A percentile compares a stretch with the other conserved stretches of the same genome.
Conservation (phyloP, 2,329 filamentous ascomycete species). For the Botrytis paeoniae region DNA sequence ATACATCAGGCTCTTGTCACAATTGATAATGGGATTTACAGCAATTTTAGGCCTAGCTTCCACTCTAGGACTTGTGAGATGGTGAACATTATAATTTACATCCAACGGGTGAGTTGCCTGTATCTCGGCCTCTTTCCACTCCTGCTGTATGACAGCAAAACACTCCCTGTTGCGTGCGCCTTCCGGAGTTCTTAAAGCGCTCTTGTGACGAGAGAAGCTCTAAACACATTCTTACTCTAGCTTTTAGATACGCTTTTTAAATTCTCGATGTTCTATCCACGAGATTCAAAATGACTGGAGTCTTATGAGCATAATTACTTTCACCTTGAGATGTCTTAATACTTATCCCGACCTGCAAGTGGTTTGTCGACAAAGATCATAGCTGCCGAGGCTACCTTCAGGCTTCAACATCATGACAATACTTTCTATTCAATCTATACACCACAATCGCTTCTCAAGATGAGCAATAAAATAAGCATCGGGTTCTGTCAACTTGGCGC, state of each 20-base stretch:
- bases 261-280: not conserved
- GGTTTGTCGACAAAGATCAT: not conserved
- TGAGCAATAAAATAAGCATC: not conserved
- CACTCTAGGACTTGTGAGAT: not conserved
- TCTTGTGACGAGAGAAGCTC: not conserved
- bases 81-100: not conserved
- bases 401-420: not conserved
- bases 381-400: not conserved
- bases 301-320: not conserved
- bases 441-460: not conserved
- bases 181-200: not conserved
- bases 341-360: not conserved
- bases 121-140: not conserved
- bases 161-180: not conserved
- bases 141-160: not conserved
- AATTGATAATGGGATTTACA: not conserved
- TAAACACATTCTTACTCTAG: not conserved
- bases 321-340: not conserved
- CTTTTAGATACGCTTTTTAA: not conserved
- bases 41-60: not conserved
- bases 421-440: not conserved
- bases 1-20: not conserved
- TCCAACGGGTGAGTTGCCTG: not conserved
- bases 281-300: not conserved
- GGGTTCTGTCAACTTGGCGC: not conserved